A percentile compares a stretch with the other conserved stretches of the same genome.
Conservation (phyloP, 2,329 filamentous ascomycete genomes). For the Colletotrichum sansevieriae region DNA sequence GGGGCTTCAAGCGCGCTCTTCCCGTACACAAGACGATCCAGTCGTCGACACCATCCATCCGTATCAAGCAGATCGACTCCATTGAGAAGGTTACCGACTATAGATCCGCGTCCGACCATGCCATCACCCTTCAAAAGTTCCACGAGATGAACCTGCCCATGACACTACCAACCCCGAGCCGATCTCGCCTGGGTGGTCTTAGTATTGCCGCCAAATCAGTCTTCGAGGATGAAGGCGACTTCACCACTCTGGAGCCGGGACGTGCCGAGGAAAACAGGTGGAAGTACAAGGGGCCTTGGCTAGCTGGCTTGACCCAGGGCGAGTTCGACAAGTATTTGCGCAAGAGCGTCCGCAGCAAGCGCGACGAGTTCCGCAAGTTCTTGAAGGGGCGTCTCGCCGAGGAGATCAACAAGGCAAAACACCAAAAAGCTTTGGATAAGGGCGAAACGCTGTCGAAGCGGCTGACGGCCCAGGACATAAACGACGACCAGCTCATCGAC, state of each 20-base stretch:
- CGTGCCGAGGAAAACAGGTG: constrained; percentile 62
- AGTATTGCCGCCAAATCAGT: constrained; percentile 60
- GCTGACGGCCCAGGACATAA: constrained; percentile 56
- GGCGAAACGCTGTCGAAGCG: constrained; percentile 49
- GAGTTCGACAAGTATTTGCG: constrained; percentile 69
- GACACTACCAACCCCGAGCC: constrained; percentile 60
- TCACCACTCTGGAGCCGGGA: constrained; percentile 56
- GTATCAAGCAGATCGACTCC: constrained; percentile 84
- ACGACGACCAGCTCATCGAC: constrained; percentile 63
- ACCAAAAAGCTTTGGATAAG: constrained; percentile 55
- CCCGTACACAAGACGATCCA: constrained; percentile 81
- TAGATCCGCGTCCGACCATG: constrained; percentile 84
- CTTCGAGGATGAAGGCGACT: constrained; percentile 70
- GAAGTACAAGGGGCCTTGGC: constrained; percentile 77
- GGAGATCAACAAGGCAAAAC: constrained; percentile 57
- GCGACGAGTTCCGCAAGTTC: constrained; percentile 67
- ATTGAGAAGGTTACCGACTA: constrained; percentile 92
- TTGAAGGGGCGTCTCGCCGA: constrained; percentile 63
- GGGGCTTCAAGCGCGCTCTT: constrained; percentile 90
- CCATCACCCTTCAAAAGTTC: constrained; percentile 85
- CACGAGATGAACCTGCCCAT: constrained; percentile 84
- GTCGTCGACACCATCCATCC: constrained; percentile 79
- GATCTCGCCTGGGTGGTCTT: constrained; percentile 24
- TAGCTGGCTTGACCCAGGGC: constrained; percentile 72
- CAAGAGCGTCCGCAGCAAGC: constrained; percentile 65